Evolutionary conservation across 169 alveolate genomes (phyloP), one percentile per base, ranked within the genome.

Genomic region (Theileria equi): DNA sequence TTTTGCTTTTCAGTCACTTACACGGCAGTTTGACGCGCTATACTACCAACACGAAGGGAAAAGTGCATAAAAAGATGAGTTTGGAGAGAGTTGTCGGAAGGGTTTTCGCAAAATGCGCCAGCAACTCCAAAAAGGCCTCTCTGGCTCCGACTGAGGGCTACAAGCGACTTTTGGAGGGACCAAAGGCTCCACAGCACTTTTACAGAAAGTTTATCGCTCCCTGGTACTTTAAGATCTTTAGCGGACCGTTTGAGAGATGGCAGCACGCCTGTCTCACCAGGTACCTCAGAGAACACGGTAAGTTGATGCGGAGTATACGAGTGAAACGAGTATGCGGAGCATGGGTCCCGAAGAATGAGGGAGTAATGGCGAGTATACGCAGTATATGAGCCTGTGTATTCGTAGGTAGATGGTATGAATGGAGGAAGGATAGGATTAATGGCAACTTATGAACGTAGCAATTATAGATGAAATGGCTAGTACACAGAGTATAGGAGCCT

Each of bases 181-280:
- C 80, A 11, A 53, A 60, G 21, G 11, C 53, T 2, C 32, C 54
- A 36, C 47, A 74, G 10, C 72, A 66, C 50, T 17, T 81, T 19
- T 85, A 74, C 47, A 66, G 45, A 17, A 73, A 86, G 13, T 58
- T 65, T 21, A 36, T 89, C 34, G 82, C 88, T 17, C 95, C 95
- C n/a, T 74, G 86, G 69, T 88, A 83, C 69, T 90, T 82, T 69
- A 80, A 86, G 32, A 81, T 68, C 64, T 59, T 90, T 47, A 49
- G 90, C 32, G 95, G 91, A 16, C 95, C 95, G 8, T 74, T 70
- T 44, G 94, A 90, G 41, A 67, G 94, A 32, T 90, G 94, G 94
- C 89, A 84, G 54, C 89, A 67, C 17, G 92, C 94, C 40, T 84
- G 86, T 43, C 85, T 82, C 23, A 85, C 94, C 21, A 80, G 91